Evolutionary conservation across 2,329 filamentous ascomycete genomes (phyloP), one percentile per base, ranked within the genome.

Genomic region (Colletotrichum costaricense): DNA sequence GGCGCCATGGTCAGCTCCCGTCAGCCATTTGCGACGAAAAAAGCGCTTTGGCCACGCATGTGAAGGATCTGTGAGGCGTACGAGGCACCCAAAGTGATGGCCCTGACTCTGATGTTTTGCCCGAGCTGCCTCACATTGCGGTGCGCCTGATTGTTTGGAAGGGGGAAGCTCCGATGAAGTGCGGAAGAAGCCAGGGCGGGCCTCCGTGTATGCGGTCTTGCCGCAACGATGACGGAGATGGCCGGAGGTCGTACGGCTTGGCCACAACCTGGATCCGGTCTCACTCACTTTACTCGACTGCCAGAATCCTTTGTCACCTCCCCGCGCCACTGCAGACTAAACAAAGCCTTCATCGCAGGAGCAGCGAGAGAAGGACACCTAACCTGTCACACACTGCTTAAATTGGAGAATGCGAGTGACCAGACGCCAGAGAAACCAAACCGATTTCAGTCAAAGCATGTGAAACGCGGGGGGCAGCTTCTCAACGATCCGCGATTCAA

Each of bases 31-130:
- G 60, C 60, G 60, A 73, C 62, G 35, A 57, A 22, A 19, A 60
- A 62, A 38, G 56, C 67, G 71, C 71, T 73, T 62, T 66, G 71
- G 71, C 67, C 71, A 70, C n/a, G 56, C 67, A 73, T 62, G 60
- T 52, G 56, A 65, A 70, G 22, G 65, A 65, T 56, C 30, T 33
- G 67, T 56, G 56, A 73, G 56, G 35, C 38, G 38, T 42, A 42
- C 38, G 38, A 42, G 6, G 38, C 56, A 67, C 67, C 60, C 49
- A 49, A 26, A 8, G 16, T 42, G 3, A 42, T 16, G 55, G 35
- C 22, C 42, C 60, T 56, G 67, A 70, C 67, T 59, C 59, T 52
- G 56, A 49, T 16, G 14, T 22, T 30, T 46, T 35, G 54, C 24
- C 49, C 59, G 57, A 55, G 58, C 58, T 46, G 38, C 28, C 30